Evolutionary conservation across 2,329 filamentous ascomycete species (phyloP), one percentile per base, ranked within the genome.

Genomic region (Thelonectria olida): DNA sequence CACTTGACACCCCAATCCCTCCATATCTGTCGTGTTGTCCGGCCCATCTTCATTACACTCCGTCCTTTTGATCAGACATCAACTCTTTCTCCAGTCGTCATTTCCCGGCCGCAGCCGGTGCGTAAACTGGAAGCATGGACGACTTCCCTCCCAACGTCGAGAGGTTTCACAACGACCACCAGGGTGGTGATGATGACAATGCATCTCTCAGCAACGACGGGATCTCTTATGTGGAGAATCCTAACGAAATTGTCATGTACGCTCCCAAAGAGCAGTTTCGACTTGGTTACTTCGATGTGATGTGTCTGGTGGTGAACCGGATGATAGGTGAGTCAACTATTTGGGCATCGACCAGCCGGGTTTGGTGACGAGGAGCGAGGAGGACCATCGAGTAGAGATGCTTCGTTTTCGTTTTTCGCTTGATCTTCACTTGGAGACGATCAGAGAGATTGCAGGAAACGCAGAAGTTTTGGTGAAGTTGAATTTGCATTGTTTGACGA

Each of bases 201-300:
- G 41, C 25, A 4, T 57, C 58, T 7, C 57, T 64, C n/a, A 61
- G 52, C 15, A 23, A 34, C 10, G 65, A 67, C 22, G 59, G 41
- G 2, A 36, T 51, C 17, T 27, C 34, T n/a, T 39, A 23, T 13
- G 51, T 57, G 1, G 66, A 68, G 38, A 67, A 73, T 44, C 70
- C 67, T 8, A 66, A 71, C 34, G 62, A 67, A 44, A 76, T 78
- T 51, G 67, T 76, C 12, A 78, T 74, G 3, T 65, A 67, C 36
- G 74, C 76, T 5, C 76, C 76, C 2, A 71, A 70, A 19, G 75
- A 78, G 53, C 66, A 69, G 17, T 78, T 78, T 63, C 72, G 73
- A 17, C 64, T 78, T 17, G 75, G 74, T 5, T 77, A 75, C 48
- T 72, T 78, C 20, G 76, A 78, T 50, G 73, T 78, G 4, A 72